These are phyloP conservation scores for Thelephora terrestris DNA, from an alignment of 1,284 basidiomycete genomes.

Conservation along the genomic window DNA sequence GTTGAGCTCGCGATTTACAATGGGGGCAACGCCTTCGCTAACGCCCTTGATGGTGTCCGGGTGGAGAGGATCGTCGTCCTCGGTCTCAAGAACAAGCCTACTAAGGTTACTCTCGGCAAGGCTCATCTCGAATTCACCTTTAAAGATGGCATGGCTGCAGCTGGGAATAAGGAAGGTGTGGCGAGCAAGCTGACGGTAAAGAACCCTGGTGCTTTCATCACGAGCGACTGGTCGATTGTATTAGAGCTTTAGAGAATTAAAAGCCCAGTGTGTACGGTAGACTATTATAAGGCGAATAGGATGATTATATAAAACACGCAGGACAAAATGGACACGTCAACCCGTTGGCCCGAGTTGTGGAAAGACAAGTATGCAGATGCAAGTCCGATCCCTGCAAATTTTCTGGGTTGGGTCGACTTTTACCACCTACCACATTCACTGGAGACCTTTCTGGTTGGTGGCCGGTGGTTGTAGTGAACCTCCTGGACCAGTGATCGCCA, in stretches of 20 bases:
- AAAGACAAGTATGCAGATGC: no score
- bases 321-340: no score
- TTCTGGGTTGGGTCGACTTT: no score
- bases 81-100: slow-evolving; percentile 59
- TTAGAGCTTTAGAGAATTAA: slow-evolving; percentile 14
- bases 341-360: no score
- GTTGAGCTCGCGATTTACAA: slow-evolving; percentile 37
- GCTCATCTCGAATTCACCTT: slow-evolving; percentile 49
- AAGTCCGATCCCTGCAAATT: no score
- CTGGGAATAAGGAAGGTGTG: slow-evolving; percentile 45
- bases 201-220: slow-evolving; percentile 63
- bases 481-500: not conserved
- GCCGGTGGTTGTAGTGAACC: not conserved
- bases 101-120: slow-evolving; percentile 42
- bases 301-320: no score
- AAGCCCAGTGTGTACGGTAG: not conserved
- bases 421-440: no score
- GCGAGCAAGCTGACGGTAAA: slow-evolving; percentile 66
- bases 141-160: slow-evolving; percentile 36
- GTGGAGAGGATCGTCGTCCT: slow-evolving; percentile 77
- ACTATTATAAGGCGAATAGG: no score
- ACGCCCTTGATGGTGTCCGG: slow-evolving; percentile 54
- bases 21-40: slow-evolving; percentile 58
- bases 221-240: slow-evolving; percentile 63
- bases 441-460: no score